Evolutionary conservation across 257 asterid genomes (phyloP), one percentile per base, ranked within the genome.

Genomic region (Mentha longifolia): DNA sequence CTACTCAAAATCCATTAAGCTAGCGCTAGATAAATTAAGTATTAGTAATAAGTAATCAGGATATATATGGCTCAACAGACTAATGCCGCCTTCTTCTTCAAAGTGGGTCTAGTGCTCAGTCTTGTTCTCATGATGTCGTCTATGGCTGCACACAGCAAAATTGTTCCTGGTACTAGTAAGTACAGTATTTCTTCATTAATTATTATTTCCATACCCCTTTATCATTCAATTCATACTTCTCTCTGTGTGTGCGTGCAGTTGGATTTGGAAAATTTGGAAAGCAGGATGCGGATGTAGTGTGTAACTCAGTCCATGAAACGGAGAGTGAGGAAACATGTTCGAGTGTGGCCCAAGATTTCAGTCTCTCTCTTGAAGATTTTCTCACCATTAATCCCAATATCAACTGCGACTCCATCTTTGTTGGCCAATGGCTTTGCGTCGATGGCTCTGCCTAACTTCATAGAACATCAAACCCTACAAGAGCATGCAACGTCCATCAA

Each of bases 361-460:
- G 3, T 28, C 66, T 78, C 6, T 62, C 82, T 1, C 37, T 58
- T 0, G 56, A 61, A 14, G 68, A 78, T 2, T 78, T 78, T 39
- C 14, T 41, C 2, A 41, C 2, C 14, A 35, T 78, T 7, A 80
- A 80, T 46, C 85, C 82, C 7, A 77, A 80, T 41, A 46, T 80
- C 51, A 77, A 77, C 25, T 80, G 85, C 14, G 47, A 80, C 5
- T 17, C 52, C 0, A 60, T 76, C 41, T 80, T 77, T 0, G 77
- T 77, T 20, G 77, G 77, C 12, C 82, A 80, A 30, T 77, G 85
- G 85, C 77, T 80, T 1, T 80, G 85, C 1, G 8, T 77, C 15
- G 75, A 12, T 11, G 79, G 71, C 60, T 76, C 76, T 17, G 2
- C 41, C 16, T 56, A 35, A 13, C 39, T 35, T 1, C 8, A 35